Percentiles rank a stretch among this genome's conserved stretches.
phyloP scores from a whole-genome alignment of 495 filamentous ascomycete species.

The Hypomontagnella submonticulosa region DNA sequence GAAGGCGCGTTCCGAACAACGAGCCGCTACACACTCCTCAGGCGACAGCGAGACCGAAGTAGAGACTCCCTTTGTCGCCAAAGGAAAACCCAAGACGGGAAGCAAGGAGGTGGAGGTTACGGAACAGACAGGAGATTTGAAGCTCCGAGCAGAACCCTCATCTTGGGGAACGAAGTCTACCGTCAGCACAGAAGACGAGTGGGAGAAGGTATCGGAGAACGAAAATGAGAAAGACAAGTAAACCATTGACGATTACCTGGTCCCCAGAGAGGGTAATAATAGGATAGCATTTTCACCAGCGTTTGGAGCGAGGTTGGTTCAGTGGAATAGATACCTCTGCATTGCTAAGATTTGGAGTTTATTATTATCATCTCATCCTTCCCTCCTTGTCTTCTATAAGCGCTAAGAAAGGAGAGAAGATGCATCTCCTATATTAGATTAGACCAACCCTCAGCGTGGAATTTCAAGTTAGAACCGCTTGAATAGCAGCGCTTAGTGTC shows the following conservation, averaged over 20 bases:
- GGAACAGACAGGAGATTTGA: conserved; percentile 54
- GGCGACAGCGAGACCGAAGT: conserved; percentile 64
- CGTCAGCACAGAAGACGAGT: conserved; percentile 68
- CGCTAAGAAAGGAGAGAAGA: conserved; percentile 8
- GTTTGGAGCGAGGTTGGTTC: conserved; percentile 35
- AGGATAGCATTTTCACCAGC: conserved; percentile 37
- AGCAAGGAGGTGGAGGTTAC: conserved; percentile 54
- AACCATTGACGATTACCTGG: conserved; percentile 9
- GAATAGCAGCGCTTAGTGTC: not conserved
- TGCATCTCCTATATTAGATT: conserved; percentile 10
- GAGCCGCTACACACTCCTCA: conserved; percentile 43
- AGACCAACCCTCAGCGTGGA: conserved; percentile 3
- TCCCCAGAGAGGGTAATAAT: conserved; percentile 9
- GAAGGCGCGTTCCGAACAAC: conserved; percentile 59
- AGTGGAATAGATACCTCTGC: conserved; percentile 34
- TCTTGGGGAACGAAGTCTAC: conserved; percentile 54
- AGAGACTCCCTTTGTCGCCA: conserved; percentile 50
- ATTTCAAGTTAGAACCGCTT: not conserved
- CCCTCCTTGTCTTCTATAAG: conserved; percentile 7
- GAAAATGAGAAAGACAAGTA: conserved; percentile 65
- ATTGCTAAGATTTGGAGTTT: conserved; percentile 21
- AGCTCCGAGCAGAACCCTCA: conserved; percentile 49
- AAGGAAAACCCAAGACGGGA: conserved; percentile 42
- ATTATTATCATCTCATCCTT: conserved; percentile 16
- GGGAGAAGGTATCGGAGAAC: conserved; percentile 68